phyloP scores from a whole-genome alignment of 257 asterid genomes.

The Solanum peruvianum region DNA sequence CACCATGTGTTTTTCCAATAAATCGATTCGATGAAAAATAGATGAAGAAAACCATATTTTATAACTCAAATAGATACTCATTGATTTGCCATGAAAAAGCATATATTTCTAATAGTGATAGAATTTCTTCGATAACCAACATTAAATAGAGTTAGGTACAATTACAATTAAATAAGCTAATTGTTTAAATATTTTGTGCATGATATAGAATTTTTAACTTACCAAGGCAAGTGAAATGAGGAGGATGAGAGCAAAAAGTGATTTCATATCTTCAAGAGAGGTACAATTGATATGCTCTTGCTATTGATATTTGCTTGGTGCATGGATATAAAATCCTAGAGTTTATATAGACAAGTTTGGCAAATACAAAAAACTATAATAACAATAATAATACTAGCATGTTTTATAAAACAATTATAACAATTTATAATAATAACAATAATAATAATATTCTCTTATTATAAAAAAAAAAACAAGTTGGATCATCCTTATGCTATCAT shows the following conservation, averaged over 20 bases:
- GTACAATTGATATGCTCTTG: background rate
- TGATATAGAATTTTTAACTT: background rate
- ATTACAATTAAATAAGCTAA: background rate
- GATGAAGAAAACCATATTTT: background rate
- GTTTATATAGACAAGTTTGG: background rate
- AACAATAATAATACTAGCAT: too few species aligned
- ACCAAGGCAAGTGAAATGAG: background rate
- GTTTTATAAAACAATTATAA: too few species aligned
- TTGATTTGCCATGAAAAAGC: background rate
- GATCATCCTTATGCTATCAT: background rate
- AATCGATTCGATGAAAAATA: background rate
- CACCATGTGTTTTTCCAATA: background rate
- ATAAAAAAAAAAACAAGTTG: background rate
- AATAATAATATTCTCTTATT: too few species aligned
- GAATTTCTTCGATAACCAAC: background rate
- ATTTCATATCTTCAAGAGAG: background rate
- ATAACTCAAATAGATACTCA: background rate
- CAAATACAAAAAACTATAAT: background rate
- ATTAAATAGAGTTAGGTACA: background rate
- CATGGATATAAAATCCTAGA: background rate
- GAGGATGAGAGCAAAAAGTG: background rate
- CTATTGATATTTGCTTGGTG: background rate
- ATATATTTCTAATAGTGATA: background rate
- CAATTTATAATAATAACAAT: too few species aligned
- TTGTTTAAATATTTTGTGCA: background rate